Base-by-base conservation (phyloP, 345 rosid species). In the Lepidium aucheri region DNA sequence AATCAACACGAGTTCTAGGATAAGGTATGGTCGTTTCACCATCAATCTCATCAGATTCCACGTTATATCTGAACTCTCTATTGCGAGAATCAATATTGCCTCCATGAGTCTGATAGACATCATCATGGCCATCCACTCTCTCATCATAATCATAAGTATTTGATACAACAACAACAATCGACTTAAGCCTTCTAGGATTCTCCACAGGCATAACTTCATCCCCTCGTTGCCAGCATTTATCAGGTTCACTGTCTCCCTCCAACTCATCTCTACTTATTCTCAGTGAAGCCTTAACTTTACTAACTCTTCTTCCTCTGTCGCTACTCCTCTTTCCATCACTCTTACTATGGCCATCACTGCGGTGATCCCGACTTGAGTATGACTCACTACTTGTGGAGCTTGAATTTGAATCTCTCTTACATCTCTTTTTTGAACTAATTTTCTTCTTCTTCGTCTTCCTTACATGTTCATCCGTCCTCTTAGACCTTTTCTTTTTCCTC, bases 31-130 rank as follows among this genome's bases (percentile, higher is more conserved):
- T 66, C 55, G 62, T 42, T 58, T 78, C 68, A 22, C 74, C 83
- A 65, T 49, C 73, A 51, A 68, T 64, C 70, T 76, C 76, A 54
- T 52, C 72, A 50, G 66, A 56, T 33, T 75, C 86, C 46, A 74
- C 85, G 66, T 24, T 81, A 66, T 53, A 44, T 59, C 66, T 70
- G 18, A 69, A 32, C 53, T 44, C 65, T 60, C 41, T 44, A 52
- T 78, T 77, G 26, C 26, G 3, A 24, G 26, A 24, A 24, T 24
- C 26, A 3, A 24, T 24, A 24, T 2, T 24, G 70, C 73, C 81
- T 83, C 76, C 54, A 13, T 3, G 6, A 75, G 76, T 70, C 74
- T 68, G 81, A 78, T 89, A 91, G 46, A 81, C 82, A 60, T 79
- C 91, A 72, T 79, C 83, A 11, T 74, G 70, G 62, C 82, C 82